Conservation (phyloP, 805 yeast genomes). For the Babjeviella inositovora region DNA sequence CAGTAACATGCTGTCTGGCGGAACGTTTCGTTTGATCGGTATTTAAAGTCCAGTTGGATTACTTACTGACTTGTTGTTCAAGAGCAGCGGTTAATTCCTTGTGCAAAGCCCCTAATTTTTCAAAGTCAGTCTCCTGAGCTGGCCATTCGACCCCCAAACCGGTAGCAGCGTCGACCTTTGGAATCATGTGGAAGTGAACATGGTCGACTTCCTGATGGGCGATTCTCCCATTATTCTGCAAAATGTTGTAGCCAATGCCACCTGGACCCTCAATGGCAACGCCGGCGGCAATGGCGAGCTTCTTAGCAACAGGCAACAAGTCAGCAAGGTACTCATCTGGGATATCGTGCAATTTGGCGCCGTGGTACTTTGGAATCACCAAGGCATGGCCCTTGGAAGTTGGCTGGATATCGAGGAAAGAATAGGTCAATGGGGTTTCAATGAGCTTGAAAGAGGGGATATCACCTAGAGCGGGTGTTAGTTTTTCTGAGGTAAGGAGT, state of each 20-base stretch:
- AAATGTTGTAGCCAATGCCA: conserved; percentile 69
- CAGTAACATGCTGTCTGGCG: too few relatives aligned
- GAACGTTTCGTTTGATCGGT: too few relatives aligned
- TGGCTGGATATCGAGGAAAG: conserved; percentile 91
- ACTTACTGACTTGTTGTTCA: too few relatives aligned
- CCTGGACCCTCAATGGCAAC: conserved; percentile 42
- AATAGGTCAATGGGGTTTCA: conserved; percentile 69
- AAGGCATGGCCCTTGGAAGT: conserved; percentile 79
- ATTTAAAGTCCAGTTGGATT: too few relatives aligned
- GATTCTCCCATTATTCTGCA: conserved; percentile 87
- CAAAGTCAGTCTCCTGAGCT: conserved; percentile 65
- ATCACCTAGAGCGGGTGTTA: conserved; percentile 42
- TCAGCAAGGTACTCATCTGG: conserved; percentile 88
- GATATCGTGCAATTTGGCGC: conserved; percentile 79
- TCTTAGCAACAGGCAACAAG: conserved; percentile 77
- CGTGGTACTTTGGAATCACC: conserved; percentile 87
- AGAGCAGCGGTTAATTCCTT: conserved; percentile 41
- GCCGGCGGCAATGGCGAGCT: conserved; percentile 58
- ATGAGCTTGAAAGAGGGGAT: conserved; percentile 85
- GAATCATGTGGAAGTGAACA: conserved; percentile 94
- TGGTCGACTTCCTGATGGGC: conserved; percentile 96
- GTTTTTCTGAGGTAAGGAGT: conserved; percentile 2
- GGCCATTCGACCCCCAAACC: conserved; percentile 95
- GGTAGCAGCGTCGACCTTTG: conserved; percentile 55
- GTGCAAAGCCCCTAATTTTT: conserved; percentile 50